Conservation (phyloP, 805 yeast species). For the Metschnikowia shivogae region DNA sequence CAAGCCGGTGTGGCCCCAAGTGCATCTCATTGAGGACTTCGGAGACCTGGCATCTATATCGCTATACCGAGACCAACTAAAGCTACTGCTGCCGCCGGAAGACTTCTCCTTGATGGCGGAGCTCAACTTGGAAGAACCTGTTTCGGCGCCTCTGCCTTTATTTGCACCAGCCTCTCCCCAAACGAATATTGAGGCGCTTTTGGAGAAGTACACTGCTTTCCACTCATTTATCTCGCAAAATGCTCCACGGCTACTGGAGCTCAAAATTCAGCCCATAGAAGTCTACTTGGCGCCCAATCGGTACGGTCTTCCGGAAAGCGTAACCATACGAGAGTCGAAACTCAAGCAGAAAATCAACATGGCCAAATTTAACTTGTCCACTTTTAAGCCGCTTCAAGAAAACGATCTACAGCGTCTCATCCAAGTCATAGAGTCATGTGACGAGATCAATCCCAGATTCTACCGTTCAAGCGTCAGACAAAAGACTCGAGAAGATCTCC, state of each 20-base stretch:
- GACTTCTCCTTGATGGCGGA: conserved; percentile 13
- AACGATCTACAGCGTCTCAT: conserved; percentile 17
- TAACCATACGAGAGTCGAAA: conserved; percentile 24
- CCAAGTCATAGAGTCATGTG: conserved; percentile 13
- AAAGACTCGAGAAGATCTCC: conserved; percentile 13
- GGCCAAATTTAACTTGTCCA: conserved; percentile 19
- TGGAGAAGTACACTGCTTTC: conserved; percentile 14
- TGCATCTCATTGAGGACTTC: conserved; percentile 29
- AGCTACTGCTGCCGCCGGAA: conserved; percentile 5
- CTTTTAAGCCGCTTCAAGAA: conserved; percentile 21
- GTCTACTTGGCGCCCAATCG: conserved; percentile 28
- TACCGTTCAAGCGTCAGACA: conserved; percentile 26
- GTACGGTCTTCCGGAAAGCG: conserved; percentile 30
- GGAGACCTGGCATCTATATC: conserved; percentile 11
- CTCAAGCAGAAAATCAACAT: conserved; percentile 23
- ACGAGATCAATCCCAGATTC: conserved; percentile 21
- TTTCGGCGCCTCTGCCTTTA: not conserved
- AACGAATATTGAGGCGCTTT: not conserved
- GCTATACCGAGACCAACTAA: conserved; percentile 17
- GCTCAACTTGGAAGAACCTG: conserved; percentile 5
- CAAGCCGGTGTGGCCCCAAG: conserved; percentile 31
- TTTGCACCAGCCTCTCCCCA: not conserved
- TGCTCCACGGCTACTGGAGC: conserved; percentile 19
- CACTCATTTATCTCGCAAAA: conserved; percentile 21
- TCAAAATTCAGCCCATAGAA: conserved; percentile 29